phyloP scores from a whole-genome alignment of 1,284 basidiomycete genomes.

The Ganoderma sp. region DNA sequence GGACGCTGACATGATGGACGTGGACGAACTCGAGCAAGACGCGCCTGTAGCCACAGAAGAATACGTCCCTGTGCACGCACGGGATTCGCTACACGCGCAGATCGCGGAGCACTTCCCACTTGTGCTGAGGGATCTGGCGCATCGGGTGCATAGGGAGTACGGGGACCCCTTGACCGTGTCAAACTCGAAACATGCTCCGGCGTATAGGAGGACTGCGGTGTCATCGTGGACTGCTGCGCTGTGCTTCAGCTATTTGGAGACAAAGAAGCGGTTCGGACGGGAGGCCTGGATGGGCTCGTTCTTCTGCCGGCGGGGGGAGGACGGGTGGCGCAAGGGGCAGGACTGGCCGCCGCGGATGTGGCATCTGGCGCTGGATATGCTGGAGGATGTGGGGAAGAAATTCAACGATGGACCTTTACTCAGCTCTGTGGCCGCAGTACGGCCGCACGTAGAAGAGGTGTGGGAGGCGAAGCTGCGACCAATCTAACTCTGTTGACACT shows the following conservation, averaged over 20 bases:
- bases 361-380: constrained; percentile 53
- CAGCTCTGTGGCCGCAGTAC: constrained; percentile 55
- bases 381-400: constrained; percentile 53
- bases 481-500: constrained; percentile 37
- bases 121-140: constrained; percentile 62
- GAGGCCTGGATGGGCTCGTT: constrained; percentile 56
- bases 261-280: constrained; percentile 39
- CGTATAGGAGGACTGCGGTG: constrained; percentile 48
- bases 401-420: constrained; percentile 59
- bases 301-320: constrained; percentile 50
- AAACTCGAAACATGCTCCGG: constrained; percentile 63
- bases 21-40: constrained; percentile 65
- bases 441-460: constrained; percentile 53
- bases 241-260: constrained; percentile 60
- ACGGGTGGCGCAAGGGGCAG: constrained; percentile 62
- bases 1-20: constrained; percentile 61
- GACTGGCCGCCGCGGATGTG: constrained; percentile 75
- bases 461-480: constrained; percentile 59
- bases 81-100: constrained; percentile 70
- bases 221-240: constrained; percentile 59
- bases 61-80: constrained; percentile 55
- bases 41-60: constrained; percentile 31
- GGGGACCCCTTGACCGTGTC: constrained; percentile 37
- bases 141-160: constrained; percentile 54
- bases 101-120: constrained; percentile 71